A percentile compares a stretch with the other conserved stretches of the same genome.
Evolutionary conservation across 106 monocot genomes (phyloP).

Genomic region (Chionographis japonica): DNA sequence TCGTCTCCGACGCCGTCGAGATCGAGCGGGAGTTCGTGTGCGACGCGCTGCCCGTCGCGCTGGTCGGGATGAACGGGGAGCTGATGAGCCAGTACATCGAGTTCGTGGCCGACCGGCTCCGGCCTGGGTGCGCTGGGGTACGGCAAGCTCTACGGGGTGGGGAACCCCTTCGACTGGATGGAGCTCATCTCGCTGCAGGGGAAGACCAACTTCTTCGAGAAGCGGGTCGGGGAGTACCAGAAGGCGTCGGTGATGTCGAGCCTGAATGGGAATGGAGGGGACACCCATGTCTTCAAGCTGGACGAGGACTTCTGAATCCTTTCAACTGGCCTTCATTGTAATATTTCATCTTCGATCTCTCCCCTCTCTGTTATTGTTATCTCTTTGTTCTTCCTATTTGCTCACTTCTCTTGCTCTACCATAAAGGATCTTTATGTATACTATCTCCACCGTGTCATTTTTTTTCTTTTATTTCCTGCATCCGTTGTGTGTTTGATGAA

Average conservation of each 20-base stretch:
- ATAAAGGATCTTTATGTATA: too few species aligned
- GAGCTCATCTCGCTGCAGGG: slow-evolving; percentile 65
- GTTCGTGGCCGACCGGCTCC: slow-evolving; percentile 46
- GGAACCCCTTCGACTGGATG: slow-evolving; percentile 59
- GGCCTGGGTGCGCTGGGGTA: slow-evolving; percentile 28
- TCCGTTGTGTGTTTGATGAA: too few species aligned
- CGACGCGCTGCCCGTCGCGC: slow-evolving; percentile 55
- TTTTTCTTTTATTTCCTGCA: too few species aligned
- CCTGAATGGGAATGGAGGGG: slow-evolving; percentile 20
- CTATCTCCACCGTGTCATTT: too few species aligned
- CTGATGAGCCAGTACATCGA: slow-evolving; percentile 50
- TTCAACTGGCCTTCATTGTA: too few species aligned
- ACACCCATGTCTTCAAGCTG: slow-evolving; percentile 46
- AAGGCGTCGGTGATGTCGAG: slow-evolving; percentile 73
- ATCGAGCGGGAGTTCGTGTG: slow-evolving; percentile 82
- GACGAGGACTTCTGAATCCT: slow-evolving; percentile 65
- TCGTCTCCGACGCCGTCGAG: slow-evolving; percentile 65
- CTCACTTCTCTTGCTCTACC: too few species aligned
- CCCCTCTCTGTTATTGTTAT: too few species aligned
- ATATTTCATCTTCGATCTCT: too few species aligned
- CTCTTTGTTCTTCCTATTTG: too few species aligned
- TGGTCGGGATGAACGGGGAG: slow-evolving; percentile 66
- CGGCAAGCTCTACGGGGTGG: slow-evolving; percentile 37
- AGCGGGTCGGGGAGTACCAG: slow-evolving; percentile 65
- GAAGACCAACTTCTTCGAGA: slow-evolving; percentile 72